phyloP scores from a whole-genome alignment of 345 rosid genomes.

The Brassica cretica region DNA sequence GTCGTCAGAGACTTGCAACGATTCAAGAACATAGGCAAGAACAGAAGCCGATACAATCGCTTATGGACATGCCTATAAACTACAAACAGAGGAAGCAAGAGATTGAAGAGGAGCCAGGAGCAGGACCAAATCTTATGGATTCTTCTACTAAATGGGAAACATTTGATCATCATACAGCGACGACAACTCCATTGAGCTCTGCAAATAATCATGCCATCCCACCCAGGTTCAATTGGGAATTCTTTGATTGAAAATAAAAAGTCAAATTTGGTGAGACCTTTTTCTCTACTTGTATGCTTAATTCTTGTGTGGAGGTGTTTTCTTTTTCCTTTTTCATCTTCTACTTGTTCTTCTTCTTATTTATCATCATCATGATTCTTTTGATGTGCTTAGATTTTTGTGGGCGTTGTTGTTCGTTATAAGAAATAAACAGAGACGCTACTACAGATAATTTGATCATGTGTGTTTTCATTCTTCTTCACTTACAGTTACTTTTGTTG shows the following conservation, averaged over 20 bases:
- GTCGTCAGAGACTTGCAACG: constrained; percentile 47
- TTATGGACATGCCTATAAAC: constrained; percentile 49
- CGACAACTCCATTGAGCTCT: constrained; percentile 39
- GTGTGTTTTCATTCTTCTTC: constrained; percentile 1
- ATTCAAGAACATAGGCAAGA: constrained; percentile 47
- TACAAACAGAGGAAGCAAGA: constrained; percentile 44
- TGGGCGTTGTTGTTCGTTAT: constrained; percentile 40
- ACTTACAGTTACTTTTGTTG: constrained; percentile 14
- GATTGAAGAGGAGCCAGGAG: constrained; percentile 45
- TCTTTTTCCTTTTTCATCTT: constrained; percentile 46
- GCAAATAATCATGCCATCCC: constrained; percentile 44
- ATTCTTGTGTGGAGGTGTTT: constrained; percentile 64
- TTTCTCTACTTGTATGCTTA: constrained; percentile 26
- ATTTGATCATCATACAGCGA: constrained; percentile 56
- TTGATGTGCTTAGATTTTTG: constrained; percentile 73
- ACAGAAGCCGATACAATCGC: constrained; percentile 41
- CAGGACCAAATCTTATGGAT: constrained; percentile 50
- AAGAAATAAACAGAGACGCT: constrained; percentile 58
- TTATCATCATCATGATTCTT: constrained; percentile 58
- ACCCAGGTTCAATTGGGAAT: constrained; percentile 91
- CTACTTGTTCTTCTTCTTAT: constrained; percentile 31
- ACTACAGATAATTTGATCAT: constrained; percentile 28
- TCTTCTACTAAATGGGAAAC: constrained; percentile 89
- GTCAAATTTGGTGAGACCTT: constrained; percentile 18
- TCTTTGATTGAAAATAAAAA: constrained; percentile 53